Conservation (phyloP, 2,329 filamentous ascomycete genomes). For the Aspergillus ochraceus region DNA sequence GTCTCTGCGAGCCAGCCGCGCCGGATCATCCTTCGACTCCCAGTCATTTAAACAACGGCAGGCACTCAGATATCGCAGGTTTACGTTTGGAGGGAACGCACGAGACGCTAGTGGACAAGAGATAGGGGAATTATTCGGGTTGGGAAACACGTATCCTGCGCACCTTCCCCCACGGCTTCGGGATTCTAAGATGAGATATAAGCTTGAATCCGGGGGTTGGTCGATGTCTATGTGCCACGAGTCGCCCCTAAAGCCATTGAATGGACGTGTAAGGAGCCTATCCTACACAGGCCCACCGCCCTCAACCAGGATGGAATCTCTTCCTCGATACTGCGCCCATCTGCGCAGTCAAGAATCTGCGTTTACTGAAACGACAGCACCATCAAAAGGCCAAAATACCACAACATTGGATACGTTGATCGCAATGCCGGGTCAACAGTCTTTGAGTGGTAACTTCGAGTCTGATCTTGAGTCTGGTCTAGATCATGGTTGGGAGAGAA, state of each 20-base stretch:
- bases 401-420: neutral
- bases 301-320: slow-evolving; percentile 1
- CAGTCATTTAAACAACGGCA: slow-evolving; percentile 18
- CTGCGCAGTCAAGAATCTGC: slow-evolving; percentile 11
- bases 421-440: neutral
- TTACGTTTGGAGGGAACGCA: slow-evolving; percentile 18
- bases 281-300: slow-evolving; percentile 8
- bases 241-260: neutral
- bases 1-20: slow-evolving; percentile 26
- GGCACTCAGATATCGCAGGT: slow-evolving; percentile 9
- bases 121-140: neutral
- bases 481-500: neutral
- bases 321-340: slow-evolving; percentile 15
- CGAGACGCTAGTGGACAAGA: slow-evolving; percentile 8
- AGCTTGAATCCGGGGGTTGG: slow-evolving; percentile 16
- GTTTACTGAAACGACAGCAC: neutral
- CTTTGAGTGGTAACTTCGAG: neutral
- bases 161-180: slow-evolving; percentile 23
- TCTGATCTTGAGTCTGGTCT: neutral
- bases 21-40: slow-evolving; percentile 28
- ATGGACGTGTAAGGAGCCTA: slow-evolving; percentile 11
- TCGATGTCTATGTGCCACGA: slow-evolving; percentile 16
- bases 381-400: neutral
- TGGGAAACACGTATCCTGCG: slow-evolving; percentile 10
- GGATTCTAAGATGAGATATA: slow-evolving; percentile 9